Evolutionary conservation across 2,329 filamentous ascomycete genomes (phyloP).

Genomic region (Aspergillus luchuensis): DNA sequence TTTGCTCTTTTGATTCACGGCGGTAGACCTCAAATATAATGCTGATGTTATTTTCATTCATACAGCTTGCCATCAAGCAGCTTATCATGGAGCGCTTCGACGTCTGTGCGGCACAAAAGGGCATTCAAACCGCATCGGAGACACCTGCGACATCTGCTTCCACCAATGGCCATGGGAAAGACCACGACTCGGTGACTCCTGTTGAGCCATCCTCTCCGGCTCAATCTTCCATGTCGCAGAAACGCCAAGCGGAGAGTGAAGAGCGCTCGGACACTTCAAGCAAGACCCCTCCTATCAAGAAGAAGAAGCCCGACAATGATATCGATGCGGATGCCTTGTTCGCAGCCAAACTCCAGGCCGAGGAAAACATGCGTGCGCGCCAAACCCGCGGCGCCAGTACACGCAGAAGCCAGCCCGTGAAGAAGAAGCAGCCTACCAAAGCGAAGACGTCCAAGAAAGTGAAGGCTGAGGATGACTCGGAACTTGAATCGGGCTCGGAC

Average conservation of each 20-base stretch:
- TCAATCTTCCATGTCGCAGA: constrained; percentile 40
- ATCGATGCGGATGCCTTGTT: constrained; percentile 82
- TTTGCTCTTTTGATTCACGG: background rate
- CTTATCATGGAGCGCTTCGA: constrained; percentile 76
- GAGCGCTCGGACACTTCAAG: constrained; percentile 41
- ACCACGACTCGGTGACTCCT: constrained; percentile 24
- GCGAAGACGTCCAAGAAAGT: constrained; percentile 66
- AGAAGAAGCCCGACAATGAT: constrained; percentile 62
- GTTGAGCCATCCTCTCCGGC: constrained; percentile 35
- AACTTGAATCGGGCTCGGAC: constrained; percentile 65
- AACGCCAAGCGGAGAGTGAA: constrained; percentile 47
- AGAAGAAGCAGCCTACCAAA: constrained; percentile 60
- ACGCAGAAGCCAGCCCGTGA: constrained; percentile 60
- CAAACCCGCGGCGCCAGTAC: constrained; percentile 73
- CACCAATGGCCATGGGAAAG: constrained; percentile 39
- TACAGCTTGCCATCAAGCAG: constrained; percentile 67
- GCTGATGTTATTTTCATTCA: constrained; percentile 19
- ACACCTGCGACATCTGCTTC: constrained; percentile 14
- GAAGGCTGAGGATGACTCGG: constrained; percentile 77
- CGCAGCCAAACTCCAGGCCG: constrained; percentile 85
- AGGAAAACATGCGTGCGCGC: constrained; percentile 77
- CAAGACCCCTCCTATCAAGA: constrained; percentile 56
- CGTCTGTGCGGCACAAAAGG: constrained; percentile 56
- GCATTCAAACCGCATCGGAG: constrained; percentile 37
- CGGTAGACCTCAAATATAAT: background rate